Evolutionary conservation across 306 rosid genomes (phyloP).

Genomic region (Cucumis melo): DNA sequence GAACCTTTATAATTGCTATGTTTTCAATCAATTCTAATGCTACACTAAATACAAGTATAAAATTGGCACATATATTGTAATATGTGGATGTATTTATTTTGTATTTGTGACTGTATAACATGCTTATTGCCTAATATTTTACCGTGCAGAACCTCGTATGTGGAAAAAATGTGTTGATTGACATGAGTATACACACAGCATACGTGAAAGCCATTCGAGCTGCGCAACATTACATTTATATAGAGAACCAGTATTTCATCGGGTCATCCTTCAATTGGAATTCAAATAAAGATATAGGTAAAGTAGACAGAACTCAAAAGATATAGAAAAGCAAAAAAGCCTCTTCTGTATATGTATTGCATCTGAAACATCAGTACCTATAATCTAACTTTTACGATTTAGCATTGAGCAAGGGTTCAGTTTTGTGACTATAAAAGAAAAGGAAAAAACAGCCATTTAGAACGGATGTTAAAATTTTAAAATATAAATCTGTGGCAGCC

Average conservation of each 20-base stretch:
- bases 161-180: slow-evolving; percentile 90
- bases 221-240: slow-evolving; percentile 88
- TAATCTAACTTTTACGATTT: neutral
- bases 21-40: neutral
- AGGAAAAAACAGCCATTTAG: neutral
- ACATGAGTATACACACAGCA: slow-evolving; percentile 98
- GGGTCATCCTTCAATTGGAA: slow-evolving; percentile 91
- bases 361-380: neutral
- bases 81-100: neutral
- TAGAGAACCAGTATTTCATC: slow-evolving; percentile 90
- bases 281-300: slow-evolving; percentile 65
- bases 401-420: neutral
- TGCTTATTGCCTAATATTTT: slow-evolving; percentile 15
- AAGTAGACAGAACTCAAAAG: neutral
- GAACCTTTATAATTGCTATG: slow-evolving; percentile 12
- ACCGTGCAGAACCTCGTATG: slow-evolving; percentile 68
- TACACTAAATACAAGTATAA: neutral
- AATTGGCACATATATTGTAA: neutral
- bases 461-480: neutral
- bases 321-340: neutral
- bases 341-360: neutral
- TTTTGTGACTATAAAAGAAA: neutral
- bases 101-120: neutral
- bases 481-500: neutral
- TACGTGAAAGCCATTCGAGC: slow-evolving; percentile 91